These are phyloP conservation scores for Fusarium palustre DNA, from an alignment of 2,329 filamentous ascomycete genomes.

Conservation along the genomic window DNA sequence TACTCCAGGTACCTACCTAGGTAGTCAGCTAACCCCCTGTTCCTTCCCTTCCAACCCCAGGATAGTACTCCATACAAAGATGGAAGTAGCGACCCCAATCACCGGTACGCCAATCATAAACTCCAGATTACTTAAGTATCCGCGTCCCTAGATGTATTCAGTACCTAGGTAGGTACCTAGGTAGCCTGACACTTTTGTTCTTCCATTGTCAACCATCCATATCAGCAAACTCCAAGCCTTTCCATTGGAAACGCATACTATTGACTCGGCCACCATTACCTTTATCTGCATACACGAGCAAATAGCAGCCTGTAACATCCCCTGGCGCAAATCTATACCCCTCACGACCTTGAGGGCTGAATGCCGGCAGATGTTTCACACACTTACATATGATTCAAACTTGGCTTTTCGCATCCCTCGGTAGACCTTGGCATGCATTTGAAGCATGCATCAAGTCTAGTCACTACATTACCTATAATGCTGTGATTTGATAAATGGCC, in stretches of 20 bases:
- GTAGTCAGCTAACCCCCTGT: neutral
- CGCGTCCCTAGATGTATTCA: neutral
- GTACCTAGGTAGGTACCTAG: neutral
- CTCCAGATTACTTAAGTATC: neutral
- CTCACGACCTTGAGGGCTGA: conserved; percentile 41
- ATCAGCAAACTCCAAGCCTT: neutral
- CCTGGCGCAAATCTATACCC: conserved; percentile 29
- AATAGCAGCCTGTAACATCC: conserved; percentile 17
- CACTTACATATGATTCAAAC: conserved; percentile 34
- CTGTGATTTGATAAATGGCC: neutral
- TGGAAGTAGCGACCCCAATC: neutral
- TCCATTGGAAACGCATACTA: conserved; percentile 29
- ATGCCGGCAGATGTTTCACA: conserved; percentile 44
- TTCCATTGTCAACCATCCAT: neutral
- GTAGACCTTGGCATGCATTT: conserved; percentile 34
- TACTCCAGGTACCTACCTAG: too few species aligned
- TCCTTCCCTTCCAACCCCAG: neutral
- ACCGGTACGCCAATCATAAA: neutral
- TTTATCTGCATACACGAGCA: conserved; percentile 45
- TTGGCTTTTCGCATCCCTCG: conserved; percentile 41
- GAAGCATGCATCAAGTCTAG: conserved; percentile 36
- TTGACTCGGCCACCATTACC: conserved; percentile 37
- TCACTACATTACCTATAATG: conserved; percentile 27
- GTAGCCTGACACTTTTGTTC: conserved; percentile 24
- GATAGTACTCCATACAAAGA: neutral